A percentile compares a stretch with the other conserved stretches of the same genome.
Evolutionary conservation across 2,329 filamentous ascomycete genomes (phyloP).

Genomic region (Pseudohalonectria lignicola): DNA sequence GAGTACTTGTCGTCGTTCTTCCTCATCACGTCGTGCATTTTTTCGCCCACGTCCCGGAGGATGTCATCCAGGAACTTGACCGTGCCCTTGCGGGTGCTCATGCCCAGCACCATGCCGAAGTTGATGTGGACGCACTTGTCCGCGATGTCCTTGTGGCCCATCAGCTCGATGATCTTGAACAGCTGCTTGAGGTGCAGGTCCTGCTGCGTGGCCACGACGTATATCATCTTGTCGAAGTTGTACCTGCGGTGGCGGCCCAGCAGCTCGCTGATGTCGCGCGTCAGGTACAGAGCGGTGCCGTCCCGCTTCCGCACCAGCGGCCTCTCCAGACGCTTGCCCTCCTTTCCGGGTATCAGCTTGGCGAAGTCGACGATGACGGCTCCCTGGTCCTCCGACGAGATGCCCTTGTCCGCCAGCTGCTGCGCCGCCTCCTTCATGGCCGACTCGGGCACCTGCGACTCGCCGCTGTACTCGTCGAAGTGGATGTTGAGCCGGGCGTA

Average conservation of each 20-base stretch:
- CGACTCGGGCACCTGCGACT: conserved; percentile 59
- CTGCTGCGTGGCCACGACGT: conserved; percentile 63
- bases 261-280: conserved; percentile 67
- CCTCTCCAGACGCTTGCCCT: conserved; percentile 58
- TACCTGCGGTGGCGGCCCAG: conserved; percentile 52
- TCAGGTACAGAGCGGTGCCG: conserved; percentile 67
- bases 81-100: conserved; percentile 61
- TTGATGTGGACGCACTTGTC: conserved; percentile 63
- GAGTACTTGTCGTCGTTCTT: conserved; percentile 84
- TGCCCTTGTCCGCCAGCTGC: conserved; percentile 49
- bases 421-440: conserved; percentile 54
- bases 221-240: conserved; percentile 70
- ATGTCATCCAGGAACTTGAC: conserved; percentile 68
- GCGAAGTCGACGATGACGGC: conserved; percentile 63
- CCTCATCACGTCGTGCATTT: conserved; percentile 97
- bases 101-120: conserved; percentile 61
- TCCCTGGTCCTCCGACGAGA: conserved; percentile 61
- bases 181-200: conserved; percentile 64
- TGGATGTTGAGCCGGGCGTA: conserved; percentile 61
- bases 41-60: conserved; percentile 69
- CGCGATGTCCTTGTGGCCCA: conserved; percentile 57
- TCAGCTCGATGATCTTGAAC: conserved; percentile 65
- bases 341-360: conserved; percentile 54
- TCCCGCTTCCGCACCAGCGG: conserved; percentile 63
- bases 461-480: conserved; percentile 65